These are phyloP conservation scores for Calonectria ilicicola DNA, from an alignment of 2,329 filamentous ascomycete genomes.

Conservation along the genomic window DNA sequence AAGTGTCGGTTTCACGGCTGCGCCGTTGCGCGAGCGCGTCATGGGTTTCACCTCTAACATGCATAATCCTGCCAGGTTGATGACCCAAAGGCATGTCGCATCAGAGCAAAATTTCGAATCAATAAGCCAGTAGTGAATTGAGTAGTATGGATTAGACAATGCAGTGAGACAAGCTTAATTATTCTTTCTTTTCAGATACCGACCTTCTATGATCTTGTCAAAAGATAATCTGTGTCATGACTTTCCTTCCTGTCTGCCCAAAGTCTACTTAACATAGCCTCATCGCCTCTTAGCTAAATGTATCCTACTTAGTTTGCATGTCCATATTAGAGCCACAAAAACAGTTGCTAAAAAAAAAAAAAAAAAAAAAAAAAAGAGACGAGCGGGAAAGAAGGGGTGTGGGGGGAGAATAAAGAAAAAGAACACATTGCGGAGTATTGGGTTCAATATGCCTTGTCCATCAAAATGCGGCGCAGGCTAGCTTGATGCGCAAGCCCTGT, in stretches of 20 bases:
- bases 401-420: too few species aligned
- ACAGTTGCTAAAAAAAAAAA: neutral
- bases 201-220: too few species aligned
- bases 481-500: neutral
- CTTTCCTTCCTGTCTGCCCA: too few species aligned
- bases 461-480: neutral
- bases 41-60: conserved; percentile 20
- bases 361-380: too few species aligned
- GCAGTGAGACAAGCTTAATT: too few species aligned
- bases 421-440: neutral
- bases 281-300: conserved; percentile 5
- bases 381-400: too few species aligned
- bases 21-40: conserved; percentile 6
- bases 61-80: neutral
- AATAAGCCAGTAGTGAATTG: too few species aligned
- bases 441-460: neutral
- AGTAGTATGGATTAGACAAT: too few species aligned
- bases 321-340: neutral
- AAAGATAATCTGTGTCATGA: too few species aligned
- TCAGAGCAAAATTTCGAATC: too few species aligned
- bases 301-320: neutral
- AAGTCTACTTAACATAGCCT: neutral
- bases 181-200: too few species aligned
- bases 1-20: neutral
- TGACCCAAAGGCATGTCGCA: too few species aligned